A percentile compares a stretch with the other conserved stretches of the same genome.
Conservation (phyloP, 1,139 yeast genomes). For the Pneumocystis jirovecii region DNA sequence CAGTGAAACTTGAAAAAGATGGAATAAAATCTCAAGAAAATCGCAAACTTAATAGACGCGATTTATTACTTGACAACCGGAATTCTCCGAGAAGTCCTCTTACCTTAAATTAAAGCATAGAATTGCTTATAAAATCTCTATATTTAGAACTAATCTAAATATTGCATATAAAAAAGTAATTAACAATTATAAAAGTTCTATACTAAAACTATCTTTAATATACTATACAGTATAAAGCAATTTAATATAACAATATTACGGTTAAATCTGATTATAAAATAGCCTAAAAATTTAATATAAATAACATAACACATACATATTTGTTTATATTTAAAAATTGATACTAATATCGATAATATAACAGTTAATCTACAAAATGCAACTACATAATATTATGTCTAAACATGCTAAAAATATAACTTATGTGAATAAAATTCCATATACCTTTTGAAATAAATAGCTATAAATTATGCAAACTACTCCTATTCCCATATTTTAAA, state of each 20-base stretch:
- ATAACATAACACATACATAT: neutral
- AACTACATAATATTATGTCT: neutral
- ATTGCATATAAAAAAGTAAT: neutral
- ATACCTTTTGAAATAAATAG: neutral
- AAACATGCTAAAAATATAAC: neutral
- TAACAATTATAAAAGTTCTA: neutral
- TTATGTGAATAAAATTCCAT: neutral
- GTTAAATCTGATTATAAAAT: neutral
- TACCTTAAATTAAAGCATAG: neutral
- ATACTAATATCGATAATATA: neutral
- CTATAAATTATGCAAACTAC: neutral
- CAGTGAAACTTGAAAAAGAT: neutral
- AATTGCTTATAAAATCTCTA: neutral
- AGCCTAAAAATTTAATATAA: neutral
- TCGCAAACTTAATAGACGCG: neutral
- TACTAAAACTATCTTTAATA: neutral
- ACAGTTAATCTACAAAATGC: neutral
- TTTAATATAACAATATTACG: neutral
- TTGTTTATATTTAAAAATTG: neutral
- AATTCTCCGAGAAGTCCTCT: neutral
- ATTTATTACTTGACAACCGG: neutral
- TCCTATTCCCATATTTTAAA: neutral
- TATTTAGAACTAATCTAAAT: neutral
- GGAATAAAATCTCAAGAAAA: neutral
- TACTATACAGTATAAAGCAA: neutral